phyloP scores from a whole-genome alignment of 345 rosid genomes.

The Citrus medica region DNA sequence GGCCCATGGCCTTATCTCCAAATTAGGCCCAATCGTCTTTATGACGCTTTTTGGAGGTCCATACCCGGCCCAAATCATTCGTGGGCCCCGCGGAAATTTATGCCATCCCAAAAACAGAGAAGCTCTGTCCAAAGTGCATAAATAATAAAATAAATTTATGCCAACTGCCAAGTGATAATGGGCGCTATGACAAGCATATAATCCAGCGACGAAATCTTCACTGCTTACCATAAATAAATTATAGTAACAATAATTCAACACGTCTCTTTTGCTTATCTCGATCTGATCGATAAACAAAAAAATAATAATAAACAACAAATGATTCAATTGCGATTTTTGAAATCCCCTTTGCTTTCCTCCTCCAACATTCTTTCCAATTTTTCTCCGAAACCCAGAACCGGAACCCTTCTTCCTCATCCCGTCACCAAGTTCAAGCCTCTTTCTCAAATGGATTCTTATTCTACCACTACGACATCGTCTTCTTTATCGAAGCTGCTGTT shows the following conservation, averaged over 20 bases:
- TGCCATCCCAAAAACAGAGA: not conserved
- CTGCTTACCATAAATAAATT: not conserved
- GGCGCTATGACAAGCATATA: not conserved
- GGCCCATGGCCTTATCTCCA: no score
- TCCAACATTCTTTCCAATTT: not conserved
- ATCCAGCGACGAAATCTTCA: not conserved
- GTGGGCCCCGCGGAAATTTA: no score
- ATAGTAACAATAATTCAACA: no score
- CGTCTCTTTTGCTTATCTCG: not conserved
- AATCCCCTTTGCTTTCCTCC: slow-evolving; percentile 4
- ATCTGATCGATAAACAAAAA: not conserved
- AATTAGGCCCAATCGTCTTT: no score
- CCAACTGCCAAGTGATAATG: not conserved
- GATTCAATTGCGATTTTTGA: slow-evolving; percentile 11
- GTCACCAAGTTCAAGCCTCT: slow-evolving; percentile 1
- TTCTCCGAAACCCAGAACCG: slow-evolving; percentile 12
- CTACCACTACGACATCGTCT: not conserved
- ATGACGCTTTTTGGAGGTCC: no score
- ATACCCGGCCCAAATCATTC: no score
- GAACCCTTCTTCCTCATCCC: not conserved
- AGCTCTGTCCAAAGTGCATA: not conserved
- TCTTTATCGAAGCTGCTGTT: slow-evolving; percentile 56
- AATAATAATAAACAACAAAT: not conserved
- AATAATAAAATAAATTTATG: no score
- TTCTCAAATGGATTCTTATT: slow-evolving; percentile 29